These are phyloP conservation scores for Phylloboletellus chloephorus DNA, from an alignment of 1,284 basidiomycete species.

Conservation along the genomic window DNA sequence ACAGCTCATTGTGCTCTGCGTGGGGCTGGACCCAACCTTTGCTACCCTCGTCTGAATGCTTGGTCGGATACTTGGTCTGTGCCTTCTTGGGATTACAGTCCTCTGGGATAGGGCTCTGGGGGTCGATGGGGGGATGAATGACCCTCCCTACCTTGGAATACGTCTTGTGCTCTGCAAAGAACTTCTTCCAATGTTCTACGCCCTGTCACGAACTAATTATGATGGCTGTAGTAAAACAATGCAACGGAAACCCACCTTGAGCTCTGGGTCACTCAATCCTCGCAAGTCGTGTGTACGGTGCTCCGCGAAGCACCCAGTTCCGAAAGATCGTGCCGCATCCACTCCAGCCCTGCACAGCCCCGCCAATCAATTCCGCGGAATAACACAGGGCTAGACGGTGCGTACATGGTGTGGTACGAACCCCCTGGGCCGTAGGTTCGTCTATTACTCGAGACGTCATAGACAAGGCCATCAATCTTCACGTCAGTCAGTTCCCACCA, in stretches of 20 bases:
- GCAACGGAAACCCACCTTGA: constrained; percentile 43
- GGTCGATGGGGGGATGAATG: constrained; percentile 72
- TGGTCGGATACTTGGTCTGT: constrained; percentile 19
- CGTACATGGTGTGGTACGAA: constrained; percentile 78
- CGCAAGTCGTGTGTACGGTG: constrained; percentile 89
- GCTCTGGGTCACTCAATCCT: constrained; percentile 68
- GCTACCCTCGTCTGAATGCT: constrained; percentile 6
- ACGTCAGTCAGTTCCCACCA: constrained; percentile 8
- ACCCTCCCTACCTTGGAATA: constrained; percentile 77
- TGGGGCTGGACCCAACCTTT: constrained; percentile 13
- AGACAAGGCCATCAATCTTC: constrained; percentile 89
- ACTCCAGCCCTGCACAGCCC: constrained; percentile 62
- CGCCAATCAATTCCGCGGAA: constrained; percentile 22
- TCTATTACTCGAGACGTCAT: constrained; percentile 76
- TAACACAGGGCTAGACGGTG: constrained; percentile 15
- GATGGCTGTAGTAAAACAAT: neutral
- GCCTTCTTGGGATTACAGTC: constrained; percentile 67
- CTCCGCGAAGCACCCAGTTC: constrained; percentile 86
- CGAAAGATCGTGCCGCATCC: constrained; percentile 87
- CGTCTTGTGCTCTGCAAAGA: constrained; percentile 76
- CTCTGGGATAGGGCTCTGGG: constrained; percentile 69
- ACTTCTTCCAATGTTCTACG: constrained; percentile 82
- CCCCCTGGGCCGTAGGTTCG: constrained; percentile 88
- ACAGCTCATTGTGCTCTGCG: constrained; percentile 37
- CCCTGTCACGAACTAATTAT: constrained; percentile 41